Evolutionary conservation across 179 eudicot species (phyloP).

Genomic region (Silene noctiflora): DNA sequence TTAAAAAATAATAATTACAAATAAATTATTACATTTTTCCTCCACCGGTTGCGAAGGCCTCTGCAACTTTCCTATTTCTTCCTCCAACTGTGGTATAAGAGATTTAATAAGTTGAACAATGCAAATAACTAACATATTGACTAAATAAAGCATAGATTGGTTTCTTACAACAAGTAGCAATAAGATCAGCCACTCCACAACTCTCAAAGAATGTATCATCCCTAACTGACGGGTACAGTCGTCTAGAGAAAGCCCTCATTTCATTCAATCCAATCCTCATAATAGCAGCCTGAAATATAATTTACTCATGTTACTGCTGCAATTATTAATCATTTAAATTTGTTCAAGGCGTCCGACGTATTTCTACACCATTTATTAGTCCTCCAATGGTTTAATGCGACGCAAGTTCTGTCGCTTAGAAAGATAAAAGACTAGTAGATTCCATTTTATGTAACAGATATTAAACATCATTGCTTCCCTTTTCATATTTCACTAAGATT

Average conservation of each 20-base stretch:
- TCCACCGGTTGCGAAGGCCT: constrained; percentile 80
- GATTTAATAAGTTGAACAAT: not conserved
- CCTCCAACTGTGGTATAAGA: constrained; percentile 72
- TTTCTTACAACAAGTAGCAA: constrained; percentile 86
- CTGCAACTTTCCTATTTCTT: constrained; percentile 91
- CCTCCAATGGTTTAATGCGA: not conserved
- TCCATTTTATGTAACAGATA: not conserved
- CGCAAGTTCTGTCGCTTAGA: not conserved
- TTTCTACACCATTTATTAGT: not conserved
- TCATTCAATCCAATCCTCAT: constrained; percentile 97
- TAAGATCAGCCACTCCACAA: constrained; percentile 97
- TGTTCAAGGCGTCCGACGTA: not conserved
- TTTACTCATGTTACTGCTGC: not conserved
- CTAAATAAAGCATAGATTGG: not conserved
- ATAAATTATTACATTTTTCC: constrained; percentile 55
- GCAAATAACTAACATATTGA: not conserved
- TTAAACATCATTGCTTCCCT: not conserved
- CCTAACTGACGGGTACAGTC: constrained; percentile 69
- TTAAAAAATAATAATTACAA: not conserved
- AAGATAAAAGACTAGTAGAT: not conserved
- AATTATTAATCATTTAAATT: not conserved
- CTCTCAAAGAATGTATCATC: constrained; percentile 94
- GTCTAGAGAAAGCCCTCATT: constrained; percentile 93
- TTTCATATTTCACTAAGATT: not conserved
- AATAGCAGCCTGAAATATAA: constrained; percentile 72